Percentiles rank a stretch among this genome's conserved stretches.
Evolutionary conservation across 139 green algal genomes (phyloP).

Genomic region (Auxenochlorella pyrenoidosa): DNA sequence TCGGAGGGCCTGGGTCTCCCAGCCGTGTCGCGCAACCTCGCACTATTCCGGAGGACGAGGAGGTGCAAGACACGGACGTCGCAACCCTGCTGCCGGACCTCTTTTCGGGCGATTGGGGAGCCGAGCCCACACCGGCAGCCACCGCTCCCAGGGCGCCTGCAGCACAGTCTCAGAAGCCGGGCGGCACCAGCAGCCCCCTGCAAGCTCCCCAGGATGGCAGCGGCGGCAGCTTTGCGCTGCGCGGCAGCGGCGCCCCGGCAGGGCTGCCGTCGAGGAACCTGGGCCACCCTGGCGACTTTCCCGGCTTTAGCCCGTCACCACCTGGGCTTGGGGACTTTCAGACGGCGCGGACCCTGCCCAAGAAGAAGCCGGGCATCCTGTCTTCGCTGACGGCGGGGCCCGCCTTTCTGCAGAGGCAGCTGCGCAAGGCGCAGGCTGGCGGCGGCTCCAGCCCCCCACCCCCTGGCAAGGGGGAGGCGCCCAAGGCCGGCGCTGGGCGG

Average conservation of each 20-base stretch:
- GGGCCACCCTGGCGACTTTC: no score
- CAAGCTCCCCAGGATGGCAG: neutral
- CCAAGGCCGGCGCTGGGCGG: neutral
- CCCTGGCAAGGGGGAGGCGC: neutral
- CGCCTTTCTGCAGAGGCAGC: slow-evolving; percentile 7
- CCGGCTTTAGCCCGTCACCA: neutral
- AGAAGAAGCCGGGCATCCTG: slow-evolving; percentile 1
- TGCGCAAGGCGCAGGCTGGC: neutral
- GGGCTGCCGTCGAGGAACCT: neutral
- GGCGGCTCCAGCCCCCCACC: neutral
- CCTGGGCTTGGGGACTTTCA: neutral
- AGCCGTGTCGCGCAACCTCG: neutral
- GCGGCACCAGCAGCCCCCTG: neutral
- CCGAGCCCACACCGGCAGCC: neutral
- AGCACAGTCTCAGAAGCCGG: neutral
- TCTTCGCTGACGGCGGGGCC: neutral
- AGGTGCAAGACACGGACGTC: neutral
- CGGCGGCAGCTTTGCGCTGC: neutral
- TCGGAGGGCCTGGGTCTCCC: neutral
- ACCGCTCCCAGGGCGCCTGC: neutral
- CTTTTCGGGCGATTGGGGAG: neutral
- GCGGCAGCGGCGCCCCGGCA: neutral
- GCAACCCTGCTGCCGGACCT: neutral
- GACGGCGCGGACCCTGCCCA: neutral
- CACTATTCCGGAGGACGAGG: neutral